Evolutionary conservation across 768 basidiomycete genomes (phyloP).

Genomic region (Trichaptum fuscoviolaceum): DNA sequence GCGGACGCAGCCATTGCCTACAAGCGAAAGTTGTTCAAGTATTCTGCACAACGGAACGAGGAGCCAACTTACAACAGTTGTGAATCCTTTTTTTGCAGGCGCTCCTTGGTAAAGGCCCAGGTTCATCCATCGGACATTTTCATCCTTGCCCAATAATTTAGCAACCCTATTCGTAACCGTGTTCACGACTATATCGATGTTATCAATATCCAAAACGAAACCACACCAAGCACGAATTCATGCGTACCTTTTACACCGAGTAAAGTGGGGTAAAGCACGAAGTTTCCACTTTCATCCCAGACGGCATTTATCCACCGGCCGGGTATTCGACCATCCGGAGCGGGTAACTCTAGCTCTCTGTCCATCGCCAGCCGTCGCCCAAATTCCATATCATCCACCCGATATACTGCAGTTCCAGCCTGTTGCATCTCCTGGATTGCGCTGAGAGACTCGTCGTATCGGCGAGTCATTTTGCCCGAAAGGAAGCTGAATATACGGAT

Average conservation of each 20-base stretch:
- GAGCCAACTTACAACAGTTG: conserved; percentile 61
- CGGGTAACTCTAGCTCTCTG: conserved; percentile 81
- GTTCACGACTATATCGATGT: conserved; percentile 68
- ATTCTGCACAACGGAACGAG: background rate
- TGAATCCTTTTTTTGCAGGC: conserved; percentile 79
- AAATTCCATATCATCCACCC: conserved; percentile 98
- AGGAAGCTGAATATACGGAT: conserved; percentile 92
- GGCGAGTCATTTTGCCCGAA: conserved; percentile 81
- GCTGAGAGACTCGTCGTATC: conserved; percentile 90
- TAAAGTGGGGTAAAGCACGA: conserved; percentile 89
- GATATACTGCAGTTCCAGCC: conserved; percentile 87
- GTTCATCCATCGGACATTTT: conserved; percentile 86
- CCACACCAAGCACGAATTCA: background rate
- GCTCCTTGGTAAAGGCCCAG: conserved; percentile 90
- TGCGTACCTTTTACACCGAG: conserved; percentile 88
- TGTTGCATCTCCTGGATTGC: conserved; percentile 99
- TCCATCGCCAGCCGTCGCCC: conserved; percentile 93
- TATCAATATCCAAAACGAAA: background rate
- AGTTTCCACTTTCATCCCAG: conserved; percentile 98
- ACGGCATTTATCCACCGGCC: conserved; percentile 83
- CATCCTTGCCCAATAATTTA: conserved; percentile 88
- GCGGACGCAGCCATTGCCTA: conserved; percentile 94
- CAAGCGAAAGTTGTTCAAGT: conserved; percentile 10
- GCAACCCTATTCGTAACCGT: conserved; percentile 90
- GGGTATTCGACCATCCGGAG: conserved; percentile 64